Base-by-base conservation (phyloP, 2,329 filamentous ascomycete species). In the Aspergillus fructus region DNA sequence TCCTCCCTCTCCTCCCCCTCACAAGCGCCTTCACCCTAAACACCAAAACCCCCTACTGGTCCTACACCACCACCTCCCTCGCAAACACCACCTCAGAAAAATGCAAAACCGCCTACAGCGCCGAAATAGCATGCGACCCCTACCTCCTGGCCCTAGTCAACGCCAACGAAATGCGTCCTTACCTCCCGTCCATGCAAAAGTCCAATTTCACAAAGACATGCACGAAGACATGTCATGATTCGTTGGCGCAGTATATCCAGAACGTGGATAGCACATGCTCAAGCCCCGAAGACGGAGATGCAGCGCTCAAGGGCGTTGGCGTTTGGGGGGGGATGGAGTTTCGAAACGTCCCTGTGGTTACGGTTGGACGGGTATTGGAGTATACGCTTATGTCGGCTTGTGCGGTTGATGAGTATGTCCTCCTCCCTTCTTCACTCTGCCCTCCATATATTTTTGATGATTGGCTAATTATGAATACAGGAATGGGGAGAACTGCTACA, bases 71-170 rank as follows among this genome's bases (percentile, higher is more conserved):
- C 5, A n/a, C 19, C 42, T 50, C 46, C 40, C 56, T 61, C 6
- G 53, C 49, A 34, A 55, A 37, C 30, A 56, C 56, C 7, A 59
- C 59, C 11, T 61, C 59, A 5, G 15, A 52, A 30, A n/a, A 19
- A 53, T 62, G 57, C 54, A 59, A 58, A 43, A 23, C 48, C n/a
- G 57, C 59, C 8, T 62, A 62, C 49, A 58, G 57, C 43, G 48
- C 59, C 9, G 48, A 61, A 4, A 59, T 59, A 39, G 33, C 45
- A 6, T 61, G 59, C 51, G 42, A 55, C 5, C 47, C 51, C 2
- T 59, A 45, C 24, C 54, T 61, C n/a, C 21, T 57, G 2, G 12
- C 43, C 17, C 43, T 59, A 2, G 47, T 55, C 19, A 50, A 51
- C 45, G 41, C 52, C n/a, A 30, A 56, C 12, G 54, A 55, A 15